phyloP scores from a whole-genome alignment of 2,329 filamentous ascomycete genomes.

The Fonsecaea pugnacius region DNA sequence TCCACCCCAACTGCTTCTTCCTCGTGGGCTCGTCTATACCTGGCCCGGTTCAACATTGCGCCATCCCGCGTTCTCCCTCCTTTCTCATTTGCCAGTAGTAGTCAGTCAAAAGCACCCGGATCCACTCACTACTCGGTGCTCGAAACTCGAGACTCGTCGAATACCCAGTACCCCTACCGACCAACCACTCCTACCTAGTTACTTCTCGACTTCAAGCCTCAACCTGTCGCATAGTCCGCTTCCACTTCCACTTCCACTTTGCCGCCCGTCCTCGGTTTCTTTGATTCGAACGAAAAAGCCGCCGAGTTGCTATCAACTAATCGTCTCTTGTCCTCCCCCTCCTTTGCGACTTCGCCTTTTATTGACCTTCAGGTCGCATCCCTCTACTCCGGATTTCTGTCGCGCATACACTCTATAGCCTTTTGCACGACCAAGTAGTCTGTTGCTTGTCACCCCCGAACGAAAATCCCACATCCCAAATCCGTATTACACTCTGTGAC shows the following conservation, averaged over 20 bases:
- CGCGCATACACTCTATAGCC: conserved; percentile 5
- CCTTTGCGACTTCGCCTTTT: conserved; percentile 12
- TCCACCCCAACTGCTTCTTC: conserved; percentile 11
- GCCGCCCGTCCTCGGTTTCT: conserved; percentile 18
- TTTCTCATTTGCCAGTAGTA: conserved; percentile 17
- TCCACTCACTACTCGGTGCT: conserved; percentile 1
- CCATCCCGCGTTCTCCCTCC: conserved; percentile 27
- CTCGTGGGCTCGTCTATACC: conserved; percentile 16
- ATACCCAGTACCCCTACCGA: neutral
- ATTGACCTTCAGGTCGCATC: conserved; percentile 14
- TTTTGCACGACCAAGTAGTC: conserved; percentile 18
- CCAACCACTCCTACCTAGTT: neutral
- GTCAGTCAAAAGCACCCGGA: neutral
- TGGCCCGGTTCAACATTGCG: conserved; percentile 26
- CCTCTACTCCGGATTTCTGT: conserved; percentile 2
- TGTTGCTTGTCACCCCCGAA: conserved; percentile 7
- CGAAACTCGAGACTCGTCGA: neutral
- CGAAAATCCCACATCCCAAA: conserved; percentile 12
- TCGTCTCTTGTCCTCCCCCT: neutral
- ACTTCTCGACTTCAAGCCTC: conserved; percentile 7
- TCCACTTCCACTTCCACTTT: conserved; percentile 12
- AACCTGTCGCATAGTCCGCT: conserved; percentile 20
- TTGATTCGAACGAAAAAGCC: conserved; percentile 16
- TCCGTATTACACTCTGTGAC: conserved; percentile 25
- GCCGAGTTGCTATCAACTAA: conserved; percentile 7